phyloP scores from a whole-genome alignment of 1,139 yeast species.

The Ogataea hybrid region DNA sequence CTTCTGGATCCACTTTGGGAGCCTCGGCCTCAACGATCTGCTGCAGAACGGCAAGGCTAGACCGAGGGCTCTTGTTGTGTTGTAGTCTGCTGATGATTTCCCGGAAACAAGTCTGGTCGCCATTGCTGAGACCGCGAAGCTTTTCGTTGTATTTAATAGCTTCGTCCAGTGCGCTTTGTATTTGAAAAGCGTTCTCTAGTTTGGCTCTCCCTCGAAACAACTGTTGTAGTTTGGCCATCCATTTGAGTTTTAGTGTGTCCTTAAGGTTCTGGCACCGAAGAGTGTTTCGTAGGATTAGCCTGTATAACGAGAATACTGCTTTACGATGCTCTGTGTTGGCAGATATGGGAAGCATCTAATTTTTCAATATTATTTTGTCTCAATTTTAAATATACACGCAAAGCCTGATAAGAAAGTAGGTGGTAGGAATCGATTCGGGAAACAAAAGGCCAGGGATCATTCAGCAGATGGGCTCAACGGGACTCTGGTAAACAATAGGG shows the following conservation, averaged over 20 bases:
- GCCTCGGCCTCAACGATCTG: constrained; percentile 4
- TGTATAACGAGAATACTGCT: constrained; percentile 3
- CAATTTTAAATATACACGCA: no score
- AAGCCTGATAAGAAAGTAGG: no score
- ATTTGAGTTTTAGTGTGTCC: not conserved
- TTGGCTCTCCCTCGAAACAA: constrained; percentile 1
- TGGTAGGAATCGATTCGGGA: no score
- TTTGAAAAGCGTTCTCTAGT: not conserved
- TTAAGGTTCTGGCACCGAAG: constrained; percentile 8
- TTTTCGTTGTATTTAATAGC: constrained; percentile 1
- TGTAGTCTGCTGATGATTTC: not conserved
- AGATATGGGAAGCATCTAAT: not conserved
- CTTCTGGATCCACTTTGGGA: constrained; percentile 2
- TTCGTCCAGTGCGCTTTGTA: not conserved
- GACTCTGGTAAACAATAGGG: no score
- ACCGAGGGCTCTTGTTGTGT: not conserved
- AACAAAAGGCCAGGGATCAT: no score
- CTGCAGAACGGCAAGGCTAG: not conserved
- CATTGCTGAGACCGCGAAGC: not conserved
- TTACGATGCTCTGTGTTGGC: not conserved
- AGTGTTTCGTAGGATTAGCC: constrained; percentile 7
- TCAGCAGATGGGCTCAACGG: no score
- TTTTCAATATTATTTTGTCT: not conserved
- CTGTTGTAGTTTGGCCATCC: constrained; percentile 1
- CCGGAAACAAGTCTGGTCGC: constrained; percentile 1